Percentiles rank a stretch among this genome's conserved stretches.
Evolutionary conservation across 2,329 filamentous ascomycete species (phyloP).

Genomic region (Hymenoscyphus occultus): DNA sequence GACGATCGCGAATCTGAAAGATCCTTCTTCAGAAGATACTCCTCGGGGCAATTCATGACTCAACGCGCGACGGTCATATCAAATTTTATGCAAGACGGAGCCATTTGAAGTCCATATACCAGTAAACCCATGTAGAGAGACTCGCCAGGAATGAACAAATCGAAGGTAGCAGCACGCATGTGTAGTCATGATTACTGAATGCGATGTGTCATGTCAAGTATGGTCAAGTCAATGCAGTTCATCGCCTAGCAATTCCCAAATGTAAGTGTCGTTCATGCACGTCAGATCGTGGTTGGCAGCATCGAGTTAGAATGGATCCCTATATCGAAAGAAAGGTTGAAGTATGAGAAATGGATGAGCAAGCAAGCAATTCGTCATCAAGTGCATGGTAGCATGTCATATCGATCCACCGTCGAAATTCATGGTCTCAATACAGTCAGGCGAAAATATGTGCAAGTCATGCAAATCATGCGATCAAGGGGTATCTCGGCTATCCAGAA

Average conservation of each 20-base stretch:
- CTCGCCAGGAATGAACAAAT: background rate
- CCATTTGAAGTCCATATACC: conserved; percentile 1
- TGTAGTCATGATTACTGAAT: conserved; percentile 22
- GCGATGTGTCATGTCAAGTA: conserved; percentile 29
- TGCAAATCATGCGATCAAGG: conserved; percentile 35
- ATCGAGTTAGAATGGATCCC: conserved; percentile 13
- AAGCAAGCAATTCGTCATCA: conserved; percentile 29
- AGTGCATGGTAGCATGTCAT: conserved; percentile 36
- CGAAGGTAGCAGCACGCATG: conserved; percentile 25
- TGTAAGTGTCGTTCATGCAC: conserved; percentile 20
- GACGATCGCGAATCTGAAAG: background rate
- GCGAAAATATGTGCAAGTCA: conserved; percentile 33
- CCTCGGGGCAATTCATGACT: conserved; percentile 6
- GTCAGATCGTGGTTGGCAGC: conserved; percentile 20
- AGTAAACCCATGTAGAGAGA: conserved; percentile 5
- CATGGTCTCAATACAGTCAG: conserved; percentile 37
- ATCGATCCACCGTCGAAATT: conserved; percentile 31
- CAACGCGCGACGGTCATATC: conserved; percentile 5
- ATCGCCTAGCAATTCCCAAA: conserved; percentile 16
- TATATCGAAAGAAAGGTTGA: conserved; percentile 14
- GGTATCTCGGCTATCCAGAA: conserved; percentile 29
- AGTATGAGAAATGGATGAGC: conserved; percentile 25
- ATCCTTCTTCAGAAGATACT: conserved; percentile 5
- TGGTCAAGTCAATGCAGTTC: conserved; percentile 29
- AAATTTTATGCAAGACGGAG: conserved; percentile 13